Base-by-base conservation (phyloP, 441 rosid species). In the Aleurites moluccanus region DNA sequence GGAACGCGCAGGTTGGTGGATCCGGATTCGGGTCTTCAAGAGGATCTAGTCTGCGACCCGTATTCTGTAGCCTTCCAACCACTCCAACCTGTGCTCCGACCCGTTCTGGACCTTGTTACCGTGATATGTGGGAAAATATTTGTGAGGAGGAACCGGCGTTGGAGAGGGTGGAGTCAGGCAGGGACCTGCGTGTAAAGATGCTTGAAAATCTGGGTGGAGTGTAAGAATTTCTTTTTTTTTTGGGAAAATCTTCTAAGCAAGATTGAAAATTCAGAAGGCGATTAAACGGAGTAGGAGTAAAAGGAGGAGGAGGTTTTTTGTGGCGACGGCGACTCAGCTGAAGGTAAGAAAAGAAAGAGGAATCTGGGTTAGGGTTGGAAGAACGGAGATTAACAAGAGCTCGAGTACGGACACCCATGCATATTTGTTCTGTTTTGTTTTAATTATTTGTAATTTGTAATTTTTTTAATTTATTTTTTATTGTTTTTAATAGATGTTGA, bases 91-190 rank as follows among this genome's bases (percentile, higher is more conserved):
- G 68, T 80, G 66, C 73, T 67, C 74, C 88, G 73, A 78, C 84
- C 83, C 77, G 88, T 74, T 0, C 88, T 13, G 87, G 82, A 1
- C 4, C 80, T 0, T 80, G 80, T 3, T 83, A 78, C 60, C 6
- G 66, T 16, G 88, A 84, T 44, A 10, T 80, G 1, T 87, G 90
- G 87, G 96, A 89, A 7, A 70, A 67, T 61, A 68, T 44, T 8
- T 44, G 79, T 10, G 91, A 84, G 79, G 93, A 91, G 67, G 95
- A 88, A 78, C 93, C 93, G 7, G 79, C 75, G 16, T 89, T 94
- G 93, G 95, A 92, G 73, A 80, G 94, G 83, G 97, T 94, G 0
- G 97, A 94, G 76, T 94, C 97, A 0, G 97, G 97, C 14, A 83
- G 96, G 65, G 91, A 73, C 50, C 63, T 92, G 74, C 79, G 97